Percentiles rank a stretch among this genome's conserved stretches.
phyloP scores from a whole-genome alignment of 2,329 filamentous ascomycete species.

The Calonectria hongkongensis region DNA sequence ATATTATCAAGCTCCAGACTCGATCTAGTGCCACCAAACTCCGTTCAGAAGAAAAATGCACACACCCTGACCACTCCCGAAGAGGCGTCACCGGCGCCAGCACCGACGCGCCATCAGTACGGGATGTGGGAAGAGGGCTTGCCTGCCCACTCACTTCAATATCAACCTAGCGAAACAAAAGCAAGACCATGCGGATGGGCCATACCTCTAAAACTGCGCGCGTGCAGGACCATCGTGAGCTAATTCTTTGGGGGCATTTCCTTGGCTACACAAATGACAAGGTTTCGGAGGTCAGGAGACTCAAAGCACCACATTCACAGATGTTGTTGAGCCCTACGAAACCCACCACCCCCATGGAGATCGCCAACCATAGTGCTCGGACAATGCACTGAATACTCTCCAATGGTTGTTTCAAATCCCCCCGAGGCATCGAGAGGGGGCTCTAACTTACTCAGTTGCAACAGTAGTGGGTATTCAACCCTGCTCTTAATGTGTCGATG shows the following conservation, averaged over 20 bases:
- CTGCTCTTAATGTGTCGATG: slow-evolving; percentile 28
- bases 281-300: slow-evolving; percentile 32
- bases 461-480: slow-evolving; percentile 32
- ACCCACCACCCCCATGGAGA: slow-evolving; percentile 23
- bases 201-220: neutral
- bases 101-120: slow-evolving; percentile 34
- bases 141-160: neutral
- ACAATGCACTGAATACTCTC: neutral
- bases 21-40: slow-evolving; percentile 11
- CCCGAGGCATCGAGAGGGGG: slow-evolving; percentile 10
- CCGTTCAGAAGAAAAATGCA: neutral
- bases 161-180: slow-evolving; percentile 9
- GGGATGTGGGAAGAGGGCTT: slow-evolving; percentile 32
- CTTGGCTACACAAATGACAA: neutral
- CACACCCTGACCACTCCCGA: slow-evolving; percentile 14
- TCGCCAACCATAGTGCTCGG: slow-evolving; percentile 16
- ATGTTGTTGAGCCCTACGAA: slow-evolving; percentile 21
- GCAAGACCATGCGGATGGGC: slow-evolving; percentile 7
- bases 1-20: slow-evolving; percentile 6
- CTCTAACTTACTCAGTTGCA: slow-evolving; percentile 32
- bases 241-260: slow-evolving; percentile 8
- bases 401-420: slow-evolving; percentile 27
- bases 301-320: slow-evolving; percentile 18
- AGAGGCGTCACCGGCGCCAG: slow-evolving; percentile 33
- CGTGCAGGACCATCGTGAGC: neutral